Evolutionary conservation across 179 eudicot genomes (phyloP), one percentile per base, ranked within the genome.

Genomic region (Beta corolliflora): DNA sequence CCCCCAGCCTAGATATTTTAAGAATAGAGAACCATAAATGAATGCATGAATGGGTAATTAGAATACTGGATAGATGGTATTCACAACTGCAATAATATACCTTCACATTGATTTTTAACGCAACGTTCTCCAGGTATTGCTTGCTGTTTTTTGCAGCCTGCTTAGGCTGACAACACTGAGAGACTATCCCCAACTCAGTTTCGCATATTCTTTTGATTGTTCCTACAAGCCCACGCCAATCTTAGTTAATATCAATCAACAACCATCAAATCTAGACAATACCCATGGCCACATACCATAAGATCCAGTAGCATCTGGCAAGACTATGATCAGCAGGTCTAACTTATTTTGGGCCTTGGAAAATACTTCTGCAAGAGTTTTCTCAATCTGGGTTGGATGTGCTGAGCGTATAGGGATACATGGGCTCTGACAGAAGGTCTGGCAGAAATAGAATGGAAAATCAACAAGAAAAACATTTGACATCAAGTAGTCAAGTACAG

Each of bases 61-160:
- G 18, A 65, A 11, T 2, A 56, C 19, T 11, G 16, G 7, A 36
- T 21, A 70, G 2, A 61, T 9, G 5, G 3, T 16, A 23, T 5
- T 72, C 52, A 44, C 12, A 36, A n/a, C 53, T 8, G n/a, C 18
- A 52, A 80, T 0, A 83, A 80, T 74, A 0, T 48, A 95, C 99
- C 95, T 95, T 95, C 65, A 94, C 99, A 81, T 95, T 95, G 46
- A 95, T 90, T 81, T 95, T 95, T 61, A 93, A 75, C 2, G 98
- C 76, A 1, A 95, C 87, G 66, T 94, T 95, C 76, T 95, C 99
- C 63, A 94, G 85, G 85, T 92, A 95, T 79, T 92, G 99, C n/a
- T 80, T 86, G 10, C 53, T 83, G 19, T 21, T 23, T 53, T 82
- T 89, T 4, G 36, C 0, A 0, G 80, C 90, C 1, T 91, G 77